Evolutionary conservation across 2,329 filamentous ascomycete species (phyloP), one percentile per base, ranked within the genome.

Genomic region (Tolypocladium amazonense): DNA sequence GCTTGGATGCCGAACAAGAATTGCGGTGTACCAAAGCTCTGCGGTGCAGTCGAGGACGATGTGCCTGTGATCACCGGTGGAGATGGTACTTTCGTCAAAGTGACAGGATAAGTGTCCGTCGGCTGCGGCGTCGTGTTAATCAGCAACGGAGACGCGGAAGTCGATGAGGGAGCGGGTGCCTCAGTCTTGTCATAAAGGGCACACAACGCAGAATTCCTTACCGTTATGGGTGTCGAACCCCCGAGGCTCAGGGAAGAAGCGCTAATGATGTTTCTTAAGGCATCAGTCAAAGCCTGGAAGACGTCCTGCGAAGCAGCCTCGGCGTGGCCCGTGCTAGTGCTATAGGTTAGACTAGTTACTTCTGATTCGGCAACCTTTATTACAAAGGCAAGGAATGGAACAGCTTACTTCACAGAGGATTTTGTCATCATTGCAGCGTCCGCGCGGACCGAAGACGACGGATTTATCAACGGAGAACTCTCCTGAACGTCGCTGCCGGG

Each of bases 221-320:
- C 52, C 15, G 38, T 52, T 12, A 20, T 50, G 27, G 38, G 39
- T n/a, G 45, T n/a, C 38, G 52, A 33, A 3, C 39, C 25, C 11
- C n/a, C 52, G 27, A 27, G 14, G 14, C 11, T 30, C 11, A 30
- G 14, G 12, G 14, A 38, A 27, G 62, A 57, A 20, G n/a, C 50
- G 15, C 27, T 45, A 14, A 65, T 15, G 3, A 58, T 54, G 23
- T 47, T 45, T n/a, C 45, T 64, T 33, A 67, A 57, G 23, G 64
- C 65, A 23, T 63, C 41, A 20, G 59, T 58, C 39, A 67, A 59
- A n/a, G 59, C 58, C 30, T 60, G 60, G 25, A 66, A 58, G 15
- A 67, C 41, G 53, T 27, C 35, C 27, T 35, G 27, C 4, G 52
- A 33, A 20, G 30, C 23, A 20, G 9, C 27, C 14, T 41, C 43